Conservation (phyloP, 2,329 filamentous ascomycete species). For the Apiospora rasikravindrae region DNA sequence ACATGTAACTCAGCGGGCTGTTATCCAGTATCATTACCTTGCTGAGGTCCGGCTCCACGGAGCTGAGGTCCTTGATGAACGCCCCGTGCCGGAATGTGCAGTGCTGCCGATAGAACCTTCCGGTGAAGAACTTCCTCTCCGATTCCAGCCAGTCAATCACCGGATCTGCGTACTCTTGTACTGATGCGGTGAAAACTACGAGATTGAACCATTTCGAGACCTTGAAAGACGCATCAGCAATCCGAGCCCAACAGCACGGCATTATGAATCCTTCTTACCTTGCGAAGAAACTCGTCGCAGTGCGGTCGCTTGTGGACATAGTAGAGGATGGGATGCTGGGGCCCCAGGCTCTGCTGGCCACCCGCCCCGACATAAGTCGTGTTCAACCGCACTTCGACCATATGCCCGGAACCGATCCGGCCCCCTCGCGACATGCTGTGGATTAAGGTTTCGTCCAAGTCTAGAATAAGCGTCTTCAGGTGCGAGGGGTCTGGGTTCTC, state of each 20-base stretch:
- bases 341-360: conserved; percentile 70
- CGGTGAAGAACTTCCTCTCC: conserved; percentile 95
- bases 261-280: conserved; percentile 57
- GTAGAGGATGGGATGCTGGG: conserved; percentile 95
- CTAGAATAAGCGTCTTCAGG: conserved; percentile 92
- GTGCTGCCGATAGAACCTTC: conserved; percentile 93
- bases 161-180: conserved; percentile 97
- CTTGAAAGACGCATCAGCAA: conserved; percentile 44
- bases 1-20: conserved; percentile 96
- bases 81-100: conserved; percentile 95
- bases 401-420: conserved; percentile 94
- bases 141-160: conserved; percentile 99
- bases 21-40: conserved; percentile 99
- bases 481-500: conserved; percentile 61
- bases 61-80: conserved; percentile 97
- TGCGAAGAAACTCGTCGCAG: conserved; percentile 94
- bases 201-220: conserved; percentile 98
- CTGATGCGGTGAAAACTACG: conserved; percentile 94
- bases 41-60: conserved; percentile 94
- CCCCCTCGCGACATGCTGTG: conserved; percentile 98
- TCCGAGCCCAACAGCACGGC: not conserved
- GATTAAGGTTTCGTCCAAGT: conserved; percentile 96
- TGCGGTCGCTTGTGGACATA: conserved; percentile 98
- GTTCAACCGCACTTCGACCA: conserved; percentile 95
- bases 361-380: conserved; percentile 71